A percentile compares a stretch with the other conserved stretches of the same genome.
These are phyloP conservation scores for Penicillium nordicum DNA, from an alignment of 2,329 filamentous ascomycete species.

Conservation along the genomic window DNA sequence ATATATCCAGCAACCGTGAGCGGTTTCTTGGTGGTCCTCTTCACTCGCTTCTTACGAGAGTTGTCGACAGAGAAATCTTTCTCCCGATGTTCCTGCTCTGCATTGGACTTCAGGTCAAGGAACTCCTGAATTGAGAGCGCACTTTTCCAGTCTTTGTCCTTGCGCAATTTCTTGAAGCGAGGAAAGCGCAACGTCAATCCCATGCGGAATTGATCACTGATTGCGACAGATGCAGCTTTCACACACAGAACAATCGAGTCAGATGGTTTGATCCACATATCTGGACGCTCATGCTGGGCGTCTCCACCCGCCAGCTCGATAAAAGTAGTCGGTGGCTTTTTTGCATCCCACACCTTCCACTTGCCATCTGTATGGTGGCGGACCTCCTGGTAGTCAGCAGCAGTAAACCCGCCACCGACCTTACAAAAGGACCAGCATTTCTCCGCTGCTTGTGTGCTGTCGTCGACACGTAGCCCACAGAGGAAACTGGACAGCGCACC, in stretches of 20 bases:
- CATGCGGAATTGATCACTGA: constrained; percentile 73
- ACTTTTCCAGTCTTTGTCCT: constrained; percentile 80
- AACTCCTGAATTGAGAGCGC: constrained; percentile 79
- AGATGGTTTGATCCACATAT: constrained; percentile 87
- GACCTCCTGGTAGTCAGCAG: constrained; percentile 79
- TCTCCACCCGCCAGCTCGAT: constrained; percentile 80
- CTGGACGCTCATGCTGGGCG: constrained; percentile 72
- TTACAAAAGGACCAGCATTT: constrained; percentile 95
- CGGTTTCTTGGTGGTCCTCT: constrained; percentile 60
- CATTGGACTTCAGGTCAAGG: constrained; percentile 63
- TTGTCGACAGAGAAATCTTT: constrained; percentile 72
- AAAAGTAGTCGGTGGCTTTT: constrained; percentile 70
- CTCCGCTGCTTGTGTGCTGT: constrained; percentile 55
- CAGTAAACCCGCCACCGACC: constrained; percentile 89
- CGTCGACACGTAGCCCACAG: constrained; percentile 77
- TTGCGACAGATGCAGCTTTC: constrained; percentile 76
- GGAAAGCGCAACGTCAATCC: constrained; percentile 83
- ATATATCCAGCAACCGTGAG: constrained; percentile 73
- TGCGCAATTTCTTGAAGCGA: constrained; percentile 74
- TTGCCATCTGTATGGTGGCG: constrained; percentile 83
- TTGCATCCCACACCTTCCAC: constrained; percentile 80
- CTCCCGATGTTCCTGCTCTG: constrained; percentile 67
- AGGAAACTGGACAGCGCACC: constrained; percentile 81
- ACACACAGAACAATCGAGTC: constrained; percentile 85
- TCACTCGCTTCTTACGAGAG: constrained; percentile 60